Evolutionary conservation across 352 stramenopile species (phyloP).

Genomic region (Globisporangium spiculum): DNA sequence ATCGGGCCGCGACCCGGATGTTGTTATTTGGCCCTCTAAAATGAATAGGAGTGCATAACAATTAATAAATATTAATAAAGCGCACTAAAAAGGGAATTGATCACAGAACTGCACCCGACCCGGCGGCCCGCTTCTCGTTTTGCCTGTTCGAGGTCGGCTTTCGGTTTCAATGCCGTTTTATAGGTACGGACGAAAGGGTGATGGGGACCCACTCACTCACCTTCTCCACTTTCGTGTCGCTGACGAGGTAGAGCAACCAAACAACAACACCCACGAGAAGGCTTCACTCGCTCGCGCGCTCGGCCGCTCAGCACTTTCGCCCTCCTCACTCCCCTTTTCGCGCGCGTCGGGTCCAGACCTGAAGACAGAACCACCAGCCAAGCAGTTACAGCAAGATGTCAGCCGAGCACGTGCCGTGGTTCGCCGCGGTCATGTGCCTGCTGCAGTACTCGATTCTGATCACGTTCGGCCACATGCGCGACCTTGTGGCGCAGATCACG

Average conservation of each 20-base stretch:
- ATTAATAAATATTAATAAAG: not conserved
- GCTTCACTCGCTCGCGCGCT: not conserved
- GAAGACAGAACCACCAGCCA: not conserved
- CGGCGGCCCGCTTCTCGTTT: not conserved
- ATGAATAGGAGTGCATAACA: not conserved
- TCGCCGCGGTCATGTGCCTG: conserved; percentile 35
- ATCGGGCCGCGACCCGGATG: not conserved
- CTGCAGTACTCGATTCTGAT: conserved; percentile 38
- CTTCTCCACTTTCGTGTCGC: not conserved
- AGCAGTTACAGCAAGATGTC: conserved; percentile 12
- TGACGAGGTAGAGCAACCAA: not conserved
- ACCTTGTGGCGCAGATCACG: conserved; percentile 26
- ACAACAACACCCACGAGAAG: not conserved
- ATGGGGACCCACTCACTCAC: not conserved
- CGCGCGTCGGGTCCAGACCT: not conserved
- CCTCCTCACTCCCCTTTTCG: conserved; percentile 5
- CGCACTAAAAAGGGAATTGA: no score
- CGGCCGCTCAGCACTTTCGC: not conserved
- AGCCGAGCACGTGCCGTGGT: conserved; percentile 27
- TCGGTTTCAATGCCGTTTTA: not conserved
- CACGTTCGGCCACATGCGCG: conserved; percentile 39
- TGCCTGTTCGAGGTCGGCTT: conserved; percentile 9
- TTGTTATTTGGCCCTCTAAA: not conserved
- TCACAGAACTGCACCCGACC: no score
- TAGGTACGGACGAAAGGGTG: not conserved